Conservation (phyloP, 2,329 filamentous ascomycete genomes). For the Davidsoniella neocaledoniae region DNA sequence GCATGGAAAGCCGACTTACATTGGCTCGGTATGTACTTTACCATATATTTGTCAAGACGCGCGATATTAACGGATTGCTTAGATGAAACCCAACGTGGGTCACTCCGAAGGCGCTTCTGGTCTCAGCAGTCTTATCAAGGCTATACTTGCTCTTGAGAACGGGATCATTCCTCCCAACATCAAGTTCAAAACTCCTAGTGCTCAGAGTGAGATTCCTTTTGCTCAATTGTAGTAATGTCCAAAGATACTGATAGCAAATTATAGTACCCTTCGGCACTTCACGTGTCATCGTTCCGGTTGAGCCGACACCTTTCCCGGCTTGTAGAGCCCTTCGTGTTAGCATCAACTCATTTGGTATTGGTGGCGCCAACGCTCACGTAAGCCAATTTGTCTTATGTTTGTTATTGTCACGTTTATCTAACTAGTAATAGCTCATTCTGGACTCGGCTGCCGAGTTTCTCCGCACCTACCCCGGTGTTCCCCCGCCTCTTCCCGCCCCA, state of each 20-base stretch:
- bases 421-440: too few relatives aligned
- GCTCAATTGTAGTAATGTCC: too few relatives aligned
- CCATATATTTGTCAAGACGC: conserved; percentile 13
- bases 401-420: too few relatives aligned
- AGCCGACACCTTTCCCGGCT: background rate
- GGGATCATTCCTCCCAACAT: conserved; percentile 16
- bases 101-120: conserved; percentile 17
- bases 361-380: conserved; percentile 18
- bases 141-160: conserved; percentile 15
- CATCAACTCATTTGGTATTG: conserved; percentile 19
- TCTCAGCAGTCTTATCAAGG: conserved; percentile 17
- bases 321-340: conserved; percentile 5
- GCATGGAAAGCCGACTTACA: conserved; percentile 6
- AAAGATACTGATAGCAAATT: background rate
- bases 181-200: conserved; percentile 15
- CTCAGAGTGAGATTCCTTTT: conserved; percentile 13
- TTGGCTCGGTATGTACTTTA: too few relatives aligned
- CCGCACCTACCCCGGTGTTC: too few relatives aligned
- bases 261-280: background rate
- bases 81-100: conserved; percentile 17
- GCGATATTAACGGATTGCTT: too few relatives aligned
- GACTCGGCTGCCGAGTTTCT: too few relatives aligned
- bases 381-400: conserved; percentile 10
- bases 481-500: too few relatives aligned
- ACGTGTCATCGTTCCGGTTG: background rate